Percentiles rank a stretch among this genome's conserved stretches.
These are phyloP conservation scores for Paraphoma sp. DNA, from an alignment of 2,329 filamentous ascomycete species.

Conservation along the genomic window DNA sequence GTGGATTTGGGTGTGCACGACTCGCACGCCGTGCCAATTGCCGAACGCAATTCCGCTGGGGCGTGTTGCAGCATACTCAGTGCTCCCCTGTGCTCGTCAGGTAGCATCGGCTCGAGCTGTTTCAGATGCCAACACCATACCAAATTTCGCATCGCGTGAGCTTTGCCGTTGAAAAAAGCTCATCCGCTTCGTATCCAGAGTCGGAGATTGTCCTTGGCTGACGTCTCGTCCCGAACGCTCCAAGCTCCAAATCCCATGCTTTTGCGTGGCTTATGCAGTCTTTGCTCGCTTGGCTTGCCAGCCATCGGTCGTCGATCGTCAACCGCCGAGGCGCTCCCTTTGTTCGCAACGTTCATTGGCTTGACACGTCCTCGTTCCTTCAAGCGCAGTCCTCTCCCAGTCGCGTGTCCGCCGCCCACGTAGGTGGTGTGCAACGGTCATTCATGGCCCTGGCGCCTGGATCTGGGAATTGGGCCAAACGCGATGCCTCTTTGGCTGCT, in stretches of 20 bases:
- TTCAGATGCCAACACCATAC: neutral
- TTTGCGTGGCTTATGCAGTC: neutral
- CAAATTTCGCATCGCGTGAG: neutral
- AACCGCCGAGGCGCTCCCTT: neutral
- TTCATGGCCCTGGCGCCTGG: conserved; percentile 5
- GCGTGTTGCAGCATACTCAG: neutral
- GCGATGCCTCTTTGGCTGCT: conserved; percentile 1
- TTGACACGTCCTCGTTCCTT: neutral
- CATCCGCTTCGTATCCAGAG: neutral
- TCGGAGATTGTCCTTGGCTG: conserved; percentile 1
- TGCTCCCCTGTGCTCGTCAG: neutral
- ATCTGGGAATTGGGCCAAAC: conserved; percentile 24
- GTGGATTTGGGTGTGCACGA: neutral
- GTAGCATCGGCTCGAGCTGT: conserved; percentile 1
- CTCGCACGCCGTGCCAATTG: neutral
- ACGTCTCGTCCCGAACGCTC: neutral
- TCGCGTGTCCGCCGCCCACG: conserved; percentile 30
- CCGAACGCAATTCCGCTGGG: neutral
- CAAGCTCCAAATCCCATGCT: neutral
- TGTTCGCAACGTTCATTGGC: neutral
- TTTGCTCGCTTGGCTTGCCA: neutral
- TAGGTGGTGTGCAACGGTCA: conserved; percentile 18
- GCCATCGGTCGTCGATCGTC: neutral
- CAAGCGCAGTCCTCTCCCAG: neutral
- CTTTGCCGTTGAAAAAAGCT: neutral